phyloP scores from a whole-genome alignment of 192 early-diverging fungal species.

The Coemansia sp. region DNA sequence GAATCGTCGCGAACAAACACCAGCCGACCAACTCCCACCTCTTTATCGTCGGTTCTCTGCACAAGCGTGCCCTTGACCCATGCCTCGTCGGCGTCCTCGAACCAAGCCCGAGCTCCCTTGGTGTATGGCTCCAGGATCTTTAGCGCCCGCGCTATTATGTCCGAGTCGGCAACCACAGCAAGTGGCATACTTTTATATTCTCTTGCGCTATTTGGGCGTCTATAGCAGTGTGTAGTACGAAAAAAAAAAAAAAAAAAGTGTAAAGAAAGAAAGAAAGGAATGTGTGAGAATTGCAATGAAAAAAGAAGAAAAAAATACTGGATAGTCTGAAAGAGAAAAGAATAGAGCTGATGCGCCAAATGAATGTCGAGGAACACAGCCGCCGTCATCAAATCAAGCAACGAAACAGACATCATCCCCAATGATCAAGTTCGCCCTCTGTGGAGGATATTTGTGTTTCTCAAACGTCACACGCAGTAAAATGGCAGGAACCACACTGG shows the following conservation, averaged over 20 bases:
- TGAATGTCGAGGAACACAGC: neutral
- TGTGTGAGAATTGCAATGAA: neutral
- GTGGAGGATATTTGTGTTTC: neutral
- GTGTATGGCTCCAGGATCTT: constrained; percentile 67
- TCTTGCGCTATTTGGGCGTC: constrained; percentile 1
- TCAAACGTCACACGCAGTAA: neutral
- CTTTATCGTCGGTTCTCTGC: constrained; percentile 45
- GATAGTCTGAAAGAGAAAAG: neutral
- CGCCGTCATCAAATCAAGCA: constrained; percentile 8
- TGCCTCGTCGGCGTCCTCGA: constrained; percentile 81
- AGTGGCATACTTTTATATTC: constrained; percentile 29
- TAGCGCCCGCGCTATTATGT: constrained; percentile 42
- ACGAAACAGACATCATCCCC: neutral
- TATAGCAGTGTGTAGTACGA: constrained; percentile 1
- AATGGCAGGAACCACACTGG: neutral
- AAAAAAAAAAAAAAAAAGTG: neutral
- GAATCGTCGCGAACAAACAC: constrained; percentile 50
- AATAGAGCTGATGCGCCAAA: neutral
- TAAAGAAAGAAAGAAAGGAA: neutral
- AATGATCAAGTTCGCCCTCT: neutral
- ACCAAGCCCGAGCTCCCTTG: constrained; percentile 84
- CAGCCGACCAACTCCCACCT: constrained; percentile 43
- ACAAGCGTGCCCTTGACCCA: constrained; percentile 74
- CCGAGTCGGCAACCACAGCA: constrained; percentile 26
- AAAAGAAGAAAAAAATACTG: constrained; percentile 5